Evolutionary conservation across 2,329 filamentous ascomycete genomes (phyloP), one percentile per base, ranked within the genome.

Genomic region (Exophiala sideris): DNA sequence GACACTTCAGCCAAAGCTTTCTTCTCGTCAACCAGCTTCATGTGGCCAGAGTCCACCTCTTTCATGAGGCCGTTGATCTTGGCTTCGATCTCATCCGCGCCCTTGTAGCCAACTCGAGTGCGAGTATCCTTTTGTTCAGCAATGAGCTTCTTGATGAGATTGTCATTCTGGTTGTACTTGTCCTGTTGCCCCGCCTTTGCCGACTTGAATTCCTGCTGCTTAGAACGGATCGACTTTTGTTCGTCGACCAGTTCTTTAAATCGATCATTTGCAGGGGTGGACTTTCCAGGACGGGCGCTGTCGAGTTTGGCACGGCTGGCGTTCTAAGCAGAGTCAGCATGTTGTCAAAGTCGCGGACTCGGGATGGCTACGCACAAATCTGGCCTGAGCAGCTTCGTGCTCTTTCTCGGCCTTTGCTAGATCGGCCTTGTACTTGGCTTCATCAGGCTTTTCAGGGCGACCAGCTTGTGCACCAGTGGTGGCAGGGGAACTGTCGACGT

Each of bases 11-110:
- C 76, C 16, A 97, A 80, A 7, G 89, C 86, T 82, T 96, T 97
- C 80, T 90, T 95, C 83, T 97, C 94, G 66, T 99, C 94, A 9
- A 97, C 94, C 48, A 99, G 79, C 76, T 91, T 95, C 87, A 99
- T 91, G 70, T 82, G 87, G 61, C 92, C 92, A 34, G 85, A 82
- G 71, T 95, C 89, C 65, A 97, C 91, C 70, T 92, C 83, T 73
- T 86, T 86, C 63, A 96, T 89, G 50, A 96, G 84, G 48, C 79
- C 79, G 56, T 83, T 81, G 65, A 97, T 94, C 73, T 94, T 84
- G 60, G 80, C 79, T 71, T 97, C 90, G 62, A 99, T 77, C 60
- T 97, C 94, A 54, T 96, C 91, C 50, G 84, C 82, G 64, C 79
- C 90, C 82, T 94, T 96, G 83, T 87, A 97, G 49, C 84, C 78